phyloP scores from a whole-genome alignment of 805 yeast genomes.

The Starmerella bombicola region DNA sequence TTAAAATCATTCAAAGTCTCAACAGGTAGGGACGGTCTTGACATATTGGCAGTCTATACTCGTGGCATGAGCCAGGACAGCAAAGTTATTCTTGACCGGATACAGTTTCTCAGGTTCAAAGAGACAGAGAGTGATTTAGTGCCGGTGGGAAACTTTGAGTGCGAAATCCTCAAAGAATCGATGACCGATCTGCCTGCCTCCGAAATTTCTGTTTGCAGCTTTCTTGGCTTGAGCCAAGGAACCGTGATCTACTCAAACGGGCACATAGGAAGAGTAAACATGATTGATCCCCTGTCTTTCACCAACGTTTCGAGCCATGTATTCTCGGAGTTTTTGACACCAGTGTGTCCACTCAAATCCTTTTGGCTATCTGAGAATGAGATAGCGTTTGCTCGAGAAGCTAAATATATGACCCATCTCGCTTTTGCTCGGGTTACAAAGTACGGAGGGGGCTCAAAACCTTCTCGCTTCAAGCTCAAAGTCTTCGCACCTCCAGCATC shows the following conservation, averaged over 20 bases:
- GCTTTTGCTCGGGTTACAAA: background rate
- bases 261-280: background rate
- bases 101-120: too few relatives aligned
- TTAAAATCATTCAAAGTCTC: background rate
- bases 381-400: background rate
- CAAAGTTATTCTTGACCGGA: too few relatives aligned
- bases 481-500: too few relatives aligned
- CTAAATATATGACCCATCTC: background rate
- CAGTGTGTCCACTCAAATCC: background rate
- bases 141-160: too few relatives aligned
- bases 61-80: too few relatives aligned
- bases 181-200: too few relatives aligned
- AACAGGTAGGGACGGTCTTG: background rate
- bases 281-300: background rate
- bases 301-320: background rate
- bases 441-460: background rate
- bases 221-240: background rate
- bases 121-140: too few relatives aligned
- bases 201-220: background rate
- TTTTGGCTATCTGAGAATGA: constrained; percentile 1
- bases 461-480: background rate
- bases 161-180: too few relatives aligned
- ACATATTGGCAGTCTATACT: background rate
- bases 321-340: background rate
- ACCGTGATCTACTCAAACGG: constrained; percentile 1